phyloP scores from a whole-genome alignment of 495 filamentous ascomycete genomes.

The Penicillium daleae region DNA sequence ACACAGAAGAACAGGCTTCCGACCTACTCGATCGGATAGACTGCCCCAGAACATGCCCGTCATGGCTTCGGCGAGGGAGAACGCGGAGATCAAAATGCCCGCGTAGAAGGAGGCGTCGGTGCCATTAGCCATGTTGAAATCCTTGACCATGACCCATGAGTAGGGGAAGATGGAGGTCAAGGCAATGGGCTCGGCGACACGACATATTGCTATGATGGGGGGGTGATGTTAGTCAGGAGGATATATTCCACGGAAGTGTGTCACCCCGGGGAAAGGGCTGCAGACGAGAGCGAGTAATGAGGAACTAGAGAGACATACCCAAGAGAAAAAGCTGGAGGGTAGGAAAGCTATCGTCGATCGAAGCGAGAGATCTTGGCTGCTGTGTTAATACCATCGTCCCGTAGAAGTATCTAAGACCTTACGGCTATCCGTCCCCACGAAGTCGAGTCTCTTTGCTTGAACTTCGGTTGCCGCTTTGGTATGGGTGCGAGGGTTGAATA shows the following conservation, averaged over 20 bases:
- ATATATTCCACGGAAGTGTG: too few species aligned
- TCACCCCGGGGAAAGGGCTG: too few species aligned
- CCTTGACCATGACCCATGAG: conserved; percentile 79
- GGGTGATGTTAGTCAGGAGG: not conserved
- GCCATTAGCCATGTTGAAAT: conserved; percentile 68
- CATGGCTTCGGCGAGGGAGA: conserved; percentile 76
- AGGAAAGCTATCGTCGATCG: conserved; percentile 61
- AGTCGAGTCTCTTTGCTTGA: conserved; percentile 16
- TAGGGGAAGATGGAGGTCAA: conserved; percentile 88
- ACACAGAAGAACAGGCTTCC: conserved; percentile 80
- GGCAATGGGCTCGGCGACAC: conserved; percentile 86
- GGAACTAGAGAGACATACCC: conserved; percentile 48
- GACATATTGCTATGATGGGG: conserved; percentile 60
- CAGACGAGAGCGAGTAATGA: not conserved
- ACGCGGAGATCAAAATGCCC: conserved; percentile 83
- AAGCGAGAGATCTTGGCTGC: conserved; percentile 44
- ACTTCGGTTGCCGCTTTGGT: not conserved
- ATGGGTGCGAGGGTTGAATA: too few species aligned
- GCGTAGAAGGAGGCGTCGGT: conserved; percentile 80
- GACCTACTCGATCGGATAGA: conserved; percentile 78
- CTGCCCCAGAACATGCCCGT: conserved; percentile 87
- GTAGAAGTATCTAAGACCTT: conserved; percentile 49
- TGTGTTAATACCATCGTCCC: conserved; percentile 58
- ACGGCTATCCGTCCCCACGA: conserved; percentile 43
- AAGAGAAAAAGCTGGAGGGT: conserved; percentile 76